Evolutionary conservation across 1,139 yeast genomes (phyloP), one percentile per base, ranked within the genome.

Genomic region (Pneumocystis carinii): DNA sequence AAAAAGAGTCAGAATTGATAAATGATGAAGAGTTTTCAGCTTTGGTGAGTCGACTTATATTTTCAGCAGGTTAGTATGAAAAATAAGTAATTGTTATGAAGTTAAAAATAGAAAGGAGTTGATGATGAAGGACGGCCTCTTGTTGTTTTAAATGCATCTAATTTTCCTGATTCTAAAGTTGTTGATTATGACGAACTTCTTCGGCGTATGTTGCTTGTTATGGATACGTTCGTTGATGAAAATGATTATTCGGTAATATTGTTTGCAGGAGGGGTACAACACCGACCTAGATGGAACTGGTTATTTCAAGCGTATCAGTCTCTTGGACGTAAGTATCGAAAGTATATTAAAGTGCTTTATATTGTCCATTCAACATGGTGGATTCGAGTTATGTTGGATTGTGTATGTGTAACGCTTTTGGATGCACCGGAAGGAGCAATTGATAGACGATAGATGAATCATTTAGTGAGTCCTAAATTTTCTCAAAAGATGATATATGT

Each of bases 281-380:
- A 76, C 58, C 71, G 75, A 62, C 78, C 74, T 15, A 74, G 82
- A 62, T 85, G 95, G 92, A 78, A 86, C 8, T 86, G 90, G 82
- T 88, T 90, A 59, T 77, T 90, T 60, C 85, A 83, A 70, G 84
- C 90, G 66, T 82, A 88, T 69, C 82, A 86, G 68, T 75, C 81
- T 69, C 79, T 92, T 60, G 83, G 90, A n/a, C 78, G 79, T 24
- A 79, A 79, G 15, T 77, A 80, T 63, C 80, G 81, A 65, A 81
- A 81, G 65, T 77, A 81, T 63, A 75, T 90, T 62, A 76, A 77
- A 63, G 85, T 83, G 69, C 77, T 89, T 2, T 86, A 86, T 68
- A 81, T 90, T 56, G 96, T 92, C 3, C 97, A 92, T 73, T 97
- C 90, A 70, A 86, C 88, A 63, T 90, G 96, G 92, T 82, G 92